Base-by-base conservation (phyloP, 2,329 filamentous ascomycete species). In the Fusarium sp. region DNA sequence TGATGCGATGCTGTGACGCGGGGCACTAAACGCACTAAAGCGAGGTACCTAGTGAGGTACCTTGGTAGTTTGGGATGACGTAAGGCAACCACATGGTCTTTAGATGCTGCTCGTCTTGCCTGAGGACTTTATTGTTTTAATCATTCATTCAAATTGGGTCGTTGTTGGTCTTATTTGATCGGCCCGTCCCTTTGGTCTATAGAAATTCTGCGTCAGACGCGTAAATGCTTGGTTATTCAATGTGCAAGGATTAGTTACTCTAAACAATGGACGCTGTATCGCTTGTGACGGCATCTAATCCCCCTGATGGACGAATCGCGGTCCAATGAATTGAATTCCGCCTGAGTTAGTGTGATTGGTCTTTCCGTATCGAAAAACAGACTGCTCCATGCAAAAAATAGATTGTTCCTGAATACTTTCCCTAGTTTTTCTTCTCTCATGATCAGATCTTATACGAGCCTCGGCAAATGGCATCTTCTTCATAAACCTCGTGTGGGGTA, bases 1-100 rank as follows among this genome's bases (percentile, higher is more conserved):
- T 76, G 72, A 75, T 75, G 73, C 38, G 56, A 72, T 66, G 62
- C 54, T 56, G 67, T 72, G 71, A 74, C 68, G 68, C 68, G 63
- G 72, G 72, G 69, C 63, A 63, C 36, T 62, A 26, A 38, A 54
- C 7, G 51, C 67, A 59, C 36, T 56, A 36, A n/a, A 55, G 35
- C 24, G 35, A 31, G 38, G 38, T 36, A 49, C 42, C 38, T n/a
- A 38, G 41, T 49, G n/a, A 44, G 18, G 44, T 45, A 45, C 24
- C 36, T 6, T 3, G 9, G 11, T 44, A 44, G 18, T 39, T 39
- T 36, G 48, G 49, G 72, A 75, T 75, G 72, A 75, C 72, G 69
- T 75, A 75, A 75, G 69, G 61, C 58, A 56, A 59, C 69, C 69
- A 70, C 66, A 70, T 75, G 70, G 41, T 20, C 60, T 54, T 33